Percentiles rank a stretch among this genome's conserved stretches.
Evolutionary conservation across 2,329 filamentous ascomycete genomes (phyloP).

Genomic region (Cladosporium phlei): DNA sequence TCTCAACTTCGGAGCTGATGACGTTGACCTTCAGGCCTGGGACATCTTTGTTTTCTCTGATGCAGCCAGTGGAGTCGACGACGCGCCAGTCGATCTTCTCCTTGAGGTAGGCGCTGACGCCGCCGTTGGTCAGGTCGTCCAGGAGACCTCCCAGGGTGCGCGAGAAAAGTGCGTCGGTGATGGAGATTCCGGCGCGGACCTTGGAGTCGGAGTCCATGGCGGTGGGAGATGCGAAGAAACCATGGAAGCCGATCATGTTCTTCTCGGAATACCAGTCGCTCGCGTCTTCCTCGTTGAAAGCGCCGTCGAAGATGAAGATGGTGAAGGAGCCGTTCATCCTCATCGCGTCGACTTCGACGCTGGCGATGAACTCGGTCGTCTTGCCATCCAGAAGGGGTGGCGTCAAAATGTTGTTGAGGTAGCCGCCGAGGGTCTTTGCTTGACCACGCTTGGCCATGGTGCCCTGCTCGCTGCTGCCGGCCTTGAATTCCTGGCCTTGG

Average conservation of each 20-base stretch:
- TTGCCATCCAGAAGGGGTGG: slow-evolving; percentile 7
- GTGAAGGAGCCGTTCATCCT: slow-evolving; percentile 52
- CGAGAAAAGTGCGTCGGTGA: slow-evolving; percentile 10
- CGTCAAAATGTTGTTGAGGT: background rate
- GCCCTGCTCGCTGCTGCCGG: slow-evolving; percentile 9
- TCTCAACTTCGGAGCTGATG: slow-evolving; percentile 9
- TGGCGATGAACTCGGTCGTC: slow-evolving; percentile 11
- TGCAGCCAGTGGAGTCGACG: slow-evolving; percentile 8
- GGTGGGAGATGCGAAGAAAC: slow-evolving; percentile 36
- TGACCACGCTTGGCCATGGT: slow-evolving; percentile 2
- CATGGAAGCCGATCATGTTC: slow-evolving; percentile 59
- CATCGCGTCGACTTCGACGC: slow-evolving; percentile 11
- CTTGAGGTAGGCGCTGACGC: slow-evolving; percentile 12
- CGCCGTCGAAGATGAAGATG: slow-evolving; percentile 65
- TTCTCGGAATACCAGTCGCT: slow-evolving; percentile 48
- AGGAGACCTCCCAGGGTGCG: slow-evolving; percentile 4
- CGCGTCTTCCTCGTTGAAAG: slow-evolving; percentile 40
- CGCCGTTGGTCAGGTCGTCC: slow-evolving; percentile 12
- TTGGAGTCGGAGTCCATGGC: slow-evolving; percentile 10
- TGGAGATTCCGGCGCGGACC: slow-evolving; percentile 10
- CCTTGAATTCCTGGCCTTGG: slow-evolving; percentile 7
- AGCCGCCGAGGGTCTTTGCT: slow-evolving; percentile 3
- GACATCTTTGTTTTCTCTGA: slow-evolving; percentile 11
- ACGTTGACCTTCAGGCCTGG: slow-evolving; percentile 11
- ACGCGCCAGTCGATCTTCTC: slow-evolving; percentile 12